These are phyloP conservation scores for Nymphaea thermarum DNA, from an alignment of 164 flowering plant genomes.

Conservation along the genomic window DNA sequence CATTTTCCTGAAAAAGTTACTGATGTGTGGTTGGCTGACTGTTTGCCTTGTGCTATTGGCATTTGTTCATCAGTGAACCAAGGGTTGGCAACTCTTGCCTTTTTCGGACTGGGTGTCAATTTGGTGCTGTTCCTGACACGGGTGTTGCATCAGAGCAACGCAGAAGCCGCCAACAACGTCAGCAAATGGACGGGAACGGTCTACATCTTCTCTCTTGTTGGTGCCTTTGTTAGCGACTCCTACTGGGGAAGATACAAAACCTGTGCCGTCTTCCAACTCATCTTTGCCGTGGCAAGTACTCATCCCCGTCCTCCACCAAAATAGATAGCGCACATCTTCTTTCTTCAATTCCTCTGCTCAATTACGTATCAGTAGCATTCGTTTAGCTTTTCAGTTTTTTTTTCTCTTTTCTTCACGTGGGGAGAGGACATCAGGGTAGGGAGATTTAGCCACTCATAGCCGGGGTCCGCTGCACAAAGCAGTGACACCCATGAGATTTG, in stretches of 20 bases:
- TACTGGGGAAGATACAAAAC: constrained; percentile 97
- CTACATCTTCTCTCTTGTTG: constrained; percentile 84
- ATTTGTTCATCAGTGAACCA: constrained; percentile 54
- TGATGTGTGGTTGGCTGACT: no score
- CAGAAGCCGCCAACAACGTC: constrained; percentile 83
- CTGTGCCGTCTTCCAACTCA: constrained; percentile 76
- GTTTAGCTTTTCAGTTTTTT: no score
- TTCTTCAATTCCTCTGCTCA: no score
- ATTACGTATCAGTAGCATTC: no score
- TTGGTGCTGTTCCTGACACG: constrained; percentile 83
- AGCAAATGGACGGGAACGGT: constrained; percentile 99
- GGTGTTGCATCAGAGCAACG: constrained; percentile 64
- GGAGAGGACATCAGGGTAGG: no score
- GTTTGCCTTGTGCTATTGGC: no score
- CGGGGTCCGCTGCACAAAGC: no score
- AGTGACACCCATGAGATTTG: no score
- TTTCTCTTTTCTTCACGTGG: no score
- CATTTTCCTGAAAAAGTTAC: no score
- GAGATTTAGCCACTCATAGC: no score
- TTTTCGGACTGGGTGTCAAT: constrained; percentile 93
- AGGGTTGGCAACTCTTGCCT: constrained; percentile 87
- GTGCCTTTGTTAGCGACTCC: constrained; percentile 91
- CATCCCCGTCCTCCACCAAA: not conserved
- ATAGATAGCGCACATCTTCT: no score
- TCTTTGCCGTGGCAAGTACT: constrained; percentile 61